A percentile compares a stretch with the other conserved stretches of the same genome.
Evolutionary conservation across 495 filamentous ascomycete genomes (phyloP).

Genomic region (Tuber indicum): DNA sequence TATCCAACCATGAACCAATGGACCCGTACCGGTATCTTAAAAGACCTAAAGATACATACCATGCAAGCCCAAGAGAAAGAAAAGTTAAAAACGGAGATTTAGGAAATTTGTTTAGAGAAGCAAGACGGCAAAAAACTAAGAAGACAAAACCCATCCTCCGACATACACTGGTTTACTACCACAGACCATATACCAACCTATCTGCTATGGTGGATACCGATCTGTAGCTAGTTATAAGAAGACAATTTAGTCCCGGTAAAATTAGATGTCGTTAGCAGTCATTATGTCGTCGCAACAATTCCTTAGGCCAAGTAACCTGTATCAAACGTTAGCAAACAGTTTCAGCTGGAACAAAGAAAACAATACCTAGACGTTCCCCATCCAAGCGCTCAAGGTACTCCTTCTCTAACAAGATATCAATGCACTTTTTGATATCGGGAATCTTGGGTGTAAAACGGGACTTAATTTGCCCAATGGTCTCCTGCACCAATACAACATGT

Average conservation of each 20-base stretch:
- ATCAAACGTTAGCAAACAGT: slow-evolving; percentile 26
- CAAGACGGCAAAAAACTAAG: slow-evolving; percentile 7
- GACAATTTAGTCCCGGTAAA: slow-evolving; percentile 24
- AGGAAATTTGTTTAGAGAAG: slow-evolving; percentile 5
- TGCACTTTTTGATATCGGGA: slow-evolving; percentile 96
- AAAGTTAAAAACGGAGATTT: background rate
- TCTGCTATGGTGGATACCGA: slow-evolving; percentile 17
- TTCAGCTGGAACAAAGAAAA: slow-evolving; percentile 52
- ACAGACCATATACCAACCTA: slow-evolving; percentile 18
- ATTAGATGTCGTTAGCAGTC: slow-evolving; percentile 32
- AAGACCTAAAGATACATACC: slow-evolving; percentile 3
- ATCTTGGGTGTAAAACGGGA: slow-evolving; percentile 90
- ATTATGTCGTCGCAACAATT: slow-evolving; percentile 12
- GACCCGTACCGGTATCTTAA: slow-evolving; percentile 1
- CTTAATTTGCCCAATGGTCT: slow-evolving; percentile 91
- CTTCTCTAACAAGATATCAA: slow-evolving; percentile 97
- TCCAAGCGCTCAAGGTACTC: slow-evolving; percentile 96
- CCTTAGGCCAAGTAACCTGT: slow-evolving; percentile 36
- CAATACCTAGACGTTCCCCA: slow-evolving; percentile 86
- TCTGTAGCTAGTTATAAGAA: slow-evolving; percentile 29
- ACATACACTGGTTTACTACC: slow-evolving; percentile 16
- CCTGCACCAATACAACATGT: slow-evolving; percentile 83
- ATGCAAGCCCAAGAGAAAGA: background rate
- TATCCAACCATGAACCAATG: slow-evolving; percentile 1
- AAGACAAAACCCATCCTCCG: slow-evolving; percentile 11